phyloP scores from a whole-genome alignment of 257 asterid species.

The Solanum acaule region DNA sequence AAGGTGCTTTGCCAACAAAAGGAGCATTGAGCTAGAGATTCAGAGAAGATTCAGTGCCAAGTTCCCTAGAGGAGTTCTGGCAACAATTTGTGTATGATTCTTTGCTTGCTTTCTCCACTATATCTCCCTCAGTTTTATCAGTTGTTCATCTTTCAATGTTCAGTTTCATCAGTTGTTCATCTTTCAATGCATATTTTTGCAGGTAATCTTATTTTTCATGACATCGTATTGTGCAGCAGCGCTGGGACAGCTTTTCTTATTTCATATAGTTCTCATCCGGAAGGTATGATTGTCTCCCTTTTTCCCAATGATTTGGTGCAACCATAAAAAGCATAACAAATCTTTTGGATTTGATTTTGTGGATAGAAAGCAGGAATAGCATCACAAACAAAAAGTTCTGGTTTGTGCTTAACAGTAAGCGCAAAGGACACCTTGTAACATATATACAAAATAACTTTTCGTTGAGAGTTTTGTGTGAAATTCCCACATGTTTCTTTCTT shows the following conservation, averaged over 20 bases:
- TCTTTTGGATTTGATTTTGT: not conserved
- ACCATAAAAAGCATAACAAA: not conserved
- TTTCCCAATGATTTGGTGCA: not conserved
- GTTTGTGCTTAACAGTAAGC: not conserved
- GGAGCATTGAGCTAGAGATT: constrained; percentile 58
- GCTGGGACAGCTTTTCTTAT: constrained; percentile 85
- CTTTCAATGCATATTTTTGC: constrained; percentile 1
- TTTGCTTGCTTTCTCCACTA: not conserved
- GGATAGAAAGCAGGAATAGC: not conserved
- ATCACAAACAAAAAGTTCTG: not conserved
- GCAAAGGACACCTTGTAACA: not conserved
- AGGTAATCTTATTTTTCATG: constrained; percentile 56
- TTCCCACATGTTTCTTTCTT: not conserved
- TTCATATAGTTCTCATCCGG: constrained; percentile 82
- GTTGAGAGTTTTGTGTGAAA: not conserved
- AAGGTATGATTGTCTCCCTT: constrained; percentile 40
- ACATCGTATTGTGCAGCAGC: constrained; percentile 75
- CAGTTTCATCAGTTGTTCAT: not conserved
- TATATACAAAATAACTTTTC: not conserved
- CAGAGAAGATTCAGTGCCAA: constrained; percentile 32
- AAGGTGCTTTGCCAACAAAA: constrained; percentile 76
- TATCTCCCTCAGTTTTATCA: not conserved
- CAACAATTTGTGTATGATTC: constrained; percentile 61
- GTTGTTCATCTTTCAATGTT: not conserved
- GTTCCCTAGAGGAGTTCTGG: constrained; percentile 79